Percentiles rank a stretch among this genome's conserved stretches.
phyloP scores from a whole-genome alignment of 1,284 basidiomycete species.

The Uromyces viciae-fabae region DNA sequence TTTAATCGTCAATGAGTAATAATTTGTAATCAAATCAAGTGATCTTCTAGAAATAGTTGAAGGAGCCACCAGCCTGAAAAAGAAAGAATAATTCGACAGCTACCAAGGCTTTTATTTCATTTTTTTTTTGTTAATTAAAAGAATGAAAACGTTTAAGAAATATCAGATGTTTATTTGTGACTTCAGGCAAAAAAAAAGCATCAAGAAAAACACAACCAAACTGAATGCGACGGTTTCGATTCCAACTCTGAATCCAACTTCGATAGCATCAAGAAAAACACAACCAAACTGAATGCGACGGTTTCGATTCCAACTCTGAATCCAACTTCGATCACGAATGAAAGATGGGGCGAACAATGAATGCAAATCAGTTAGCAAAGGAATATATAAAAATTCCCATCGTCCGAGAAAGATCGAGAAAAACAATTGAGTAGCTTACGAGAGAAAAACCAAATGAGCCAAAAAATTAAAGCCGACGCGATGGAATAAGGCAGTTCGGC shows the following conservation, averaged over 20 bases:
- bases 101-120: conserved; percentile 46
- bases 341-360: too few relatives aligned
- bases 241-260: conserved; percentile 36
- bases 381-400: too few relatives aligned
- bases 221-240: conserved; percentile 31
- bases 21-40: background rate
- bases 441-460: conserved; percentile 38
- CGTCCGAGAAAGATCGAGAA: background rate
- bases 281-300: conserved; percentile 38
- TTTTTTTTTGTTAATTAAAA: background rate
- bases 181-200: conserved; percentile 32
- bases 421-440: background rate
- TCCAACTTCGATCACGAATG: conserved; percentile 37
- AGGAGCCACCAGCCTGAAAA: conserved; percentile 47
- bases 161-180: background rate
- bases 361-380: background rate
- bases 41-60: background rate
- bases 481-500: conserved; percentile 39
- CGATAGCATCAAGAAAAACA: background rate
- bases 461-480: conserved; percentile 30
- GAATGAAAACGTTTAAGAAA: background rate
- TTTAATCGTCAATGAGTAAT: background rate
- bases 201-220: conserved; percentile 16
- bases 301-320: conserved; percentile 22
- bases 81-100: conserved; percentile 50